These are phyloP conservation scores for Pythium myriotylum DNA, from an alignment of 352 stramenopile genomes.

Conservation along the genomic window DNA sequence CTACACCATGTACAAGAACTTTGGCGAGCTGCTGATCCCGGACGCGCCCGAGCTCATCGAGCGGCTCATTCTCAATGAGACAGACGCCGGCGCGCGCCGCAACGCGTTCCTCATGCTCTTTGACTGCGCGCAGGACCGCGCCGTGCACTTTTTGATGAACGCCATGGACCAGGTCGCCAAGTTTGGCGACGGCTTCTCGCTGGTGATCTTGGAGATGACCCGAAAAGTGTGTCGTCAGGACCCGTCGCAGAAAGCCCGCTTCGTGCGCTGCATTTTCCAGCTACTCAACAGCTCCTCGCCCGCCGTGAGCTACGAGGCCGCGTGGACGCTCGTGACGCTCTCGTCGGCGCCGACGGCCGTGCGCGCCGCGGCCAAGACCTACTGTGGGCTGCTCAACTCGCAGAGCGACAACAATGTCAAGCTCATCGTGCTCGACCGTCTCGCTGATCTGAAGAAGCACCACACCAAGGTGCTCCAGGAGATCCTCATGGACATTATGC, in stretches of 20 bases:
- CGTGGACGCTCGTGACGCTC: constrained; percentile 98
- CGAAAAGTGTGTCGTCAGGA: constrained; percentile 98
- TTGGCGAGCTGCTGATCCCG: constrained; percentile 94
- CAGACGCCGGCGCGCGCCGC: constrained; percentile 92
- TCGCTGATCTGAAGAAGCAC: constrained; percentile 97
- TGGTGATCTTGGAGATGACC: constrained; percentile 99
- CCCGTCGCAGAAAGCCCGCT: constrained; percentile 98
- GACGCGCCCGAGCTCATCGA: constrained; percentile 98
- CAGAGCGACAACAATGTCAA: constrained; percentile 99
- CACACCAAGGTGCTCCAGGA: constrained; percentile 98
- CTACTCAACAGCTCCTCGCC: constrained; percentile 94
- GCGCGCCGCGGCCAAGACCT: constrained; percentile 96
- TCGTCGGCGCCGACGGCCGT: constrained; percentile 98
- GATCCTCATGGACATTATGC: constrained; percentile 99
- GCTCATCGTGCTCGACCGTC: constrained; percentile 98
- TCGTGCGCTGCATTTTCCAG: constrained; percentile 98
- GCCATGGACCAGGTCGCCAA: constrained; percentile 95
- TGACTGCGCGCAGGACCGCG: constrained; percentile 96
- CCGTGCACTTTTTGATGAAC: constrained; percentile 98
- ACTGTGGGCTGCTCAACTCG: constrained; percentile 96
- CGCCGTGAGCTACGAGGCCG: constrained; percentile 97
- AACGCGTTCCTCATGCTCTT: constrained; percentile 99
- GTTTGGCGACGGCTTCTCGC: constrained; percentile 98
- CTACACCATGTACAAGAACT: constrained; percentile 98
- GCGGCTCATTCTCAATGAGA: constrained; percentile 94